These are phyloP conservation scores for Boletellus ananas DNA, from an alignment of 768 basidiomycete species.

Conservation along the genomic window DNA sequence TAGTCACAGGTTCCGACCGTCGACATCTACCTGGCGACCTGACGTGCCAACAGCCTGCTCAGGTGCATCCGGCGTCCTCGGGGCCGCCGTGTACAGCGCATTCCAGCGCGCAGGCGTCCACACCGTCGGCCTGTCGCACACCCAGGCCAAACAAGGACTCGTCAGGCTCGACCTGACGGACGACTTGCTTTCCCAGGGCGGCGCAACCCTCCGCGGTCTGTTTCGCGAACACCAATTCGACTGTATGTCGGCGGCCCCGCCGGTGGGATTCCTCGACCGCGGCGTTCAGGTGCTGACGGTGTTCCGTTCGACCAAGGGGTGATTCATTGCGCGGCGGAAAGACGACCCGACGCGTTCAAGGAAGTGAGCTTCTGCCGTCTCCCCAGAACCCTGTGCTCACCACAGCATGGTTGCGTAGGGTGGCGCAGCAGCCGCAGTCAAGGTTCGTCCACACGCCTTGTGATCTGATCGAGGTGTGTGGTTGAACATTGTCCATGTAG, in stretches of 20 bases:
- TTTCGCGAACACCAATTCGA: slow-evolving; percentile 60
- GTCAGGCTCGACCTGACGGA: slow-evolving; percentile 68
- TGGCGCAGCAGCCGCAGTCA: slow-evolving; percentile 66
- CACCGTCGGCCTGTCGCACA: slow-evolving; percentile 70
- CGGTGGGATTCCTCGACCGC: neutral
- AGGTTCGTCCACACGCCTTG: slow-evolving; percentile 38
- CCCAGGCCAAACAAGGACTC: slow-evolving; percentile 53
- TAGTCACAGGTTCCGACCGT: slow-evolving; percentile 48
- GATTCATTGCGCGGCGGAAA: slow-evolving; percentile 93
- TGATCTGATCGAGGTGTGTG: neutral
- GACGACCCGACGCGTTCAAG: slow-evolving; percentile 90
- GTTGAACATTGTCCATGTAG: slow-evolving; percentile 35
- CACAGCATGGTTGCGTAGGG: neutral
- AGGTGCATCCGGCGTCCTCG: slow-evolving; percentile 94
- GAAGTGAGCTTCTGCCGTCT: slow-evolving; percentile 46
- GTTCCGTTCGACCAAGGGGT: slow-evolving; percentile 50
- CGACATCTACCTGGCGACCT: slow-evolving; percentile 9
- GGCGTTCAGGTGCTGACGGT: slow-evolving; percentile 1
- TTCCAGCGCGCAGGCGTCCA: slow-evolving; percentile 47
- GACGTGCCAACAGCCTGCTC: neutral
- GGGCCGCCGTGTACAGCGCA: slow-evolving; percentile 68
- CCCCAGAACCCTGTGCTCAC: no score
- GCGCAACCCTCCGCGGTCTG: slow-evolving; percentile 43
- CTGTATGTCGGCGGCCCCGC: slow-evolving; percentile 46
- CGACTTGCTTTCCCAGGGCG: slow-evolving; percentile 29